Conservation (phyloP, 2,329 filamentous ascomycete genomes). For the Cladosporium sp. region DNA sequence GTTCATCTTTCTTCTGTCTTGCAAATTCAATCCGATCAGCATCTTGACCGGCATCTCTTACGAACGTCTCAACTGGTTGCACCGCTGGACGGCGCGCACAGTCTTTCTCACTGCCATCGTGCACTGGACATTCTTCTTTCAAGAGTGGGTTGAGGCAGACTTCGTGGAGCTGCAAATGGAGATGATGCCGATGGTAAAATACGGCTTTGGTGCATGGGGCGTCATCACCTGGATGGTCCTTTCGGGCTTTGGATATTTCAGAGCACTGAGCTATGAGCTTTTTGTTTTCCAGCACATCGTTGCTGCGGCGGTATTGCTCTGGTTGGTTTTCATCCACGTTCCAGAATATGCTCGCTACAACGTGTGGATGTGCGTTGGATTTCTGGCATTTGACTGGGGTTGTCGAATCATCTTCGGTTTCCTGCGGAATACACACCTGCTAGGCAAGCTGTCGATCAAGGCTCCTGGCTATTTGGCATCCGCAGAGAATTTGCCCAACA, state of each 20-base stretch:
- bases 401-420: conserved; percentile 24
- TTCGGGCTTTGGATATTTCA: conserved; percentile 47
- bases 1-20: conserved; percentile 53
- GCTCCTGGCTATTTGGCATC: conserved; percentile 23
- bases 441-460: conserved; percentile 7
- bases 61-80: conserved; percentile 50
- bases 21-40: conserved; percentile 44
- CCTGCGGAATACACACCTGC: conserved; percentile 25
- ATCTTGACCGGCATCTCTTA: conserved; percentile 45
- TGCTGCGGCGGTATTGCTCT: conserved; percentile 46
- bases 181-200: conserved; percentile 46
- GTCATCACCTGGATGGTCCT: conserved; percentile 50
- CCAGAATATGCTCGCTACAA: conserved; percentile 32
- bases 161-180: conserved; percentile 47
- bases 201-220: conserved; percentile 50
- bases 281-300: conserved; percentile 53
- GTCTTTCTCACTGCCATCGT: conserved; percentile 52
- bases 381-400: conserved; percentile 28
- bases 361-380: conserved; percentile 27
- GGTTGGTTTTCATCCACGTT: conserved; percentile 47
- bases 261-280: conserved; percentile 49
- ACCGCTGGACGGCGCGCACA: conserved; percentile 49
- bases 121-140: conserved; percentile 53
- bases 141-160: conserved; percentile 48
- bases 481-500: conserved; percentile 45